Base-by-base conservation (phyloP, 1,139 yeast genomes). In the Candida tropicalis region DNA sequence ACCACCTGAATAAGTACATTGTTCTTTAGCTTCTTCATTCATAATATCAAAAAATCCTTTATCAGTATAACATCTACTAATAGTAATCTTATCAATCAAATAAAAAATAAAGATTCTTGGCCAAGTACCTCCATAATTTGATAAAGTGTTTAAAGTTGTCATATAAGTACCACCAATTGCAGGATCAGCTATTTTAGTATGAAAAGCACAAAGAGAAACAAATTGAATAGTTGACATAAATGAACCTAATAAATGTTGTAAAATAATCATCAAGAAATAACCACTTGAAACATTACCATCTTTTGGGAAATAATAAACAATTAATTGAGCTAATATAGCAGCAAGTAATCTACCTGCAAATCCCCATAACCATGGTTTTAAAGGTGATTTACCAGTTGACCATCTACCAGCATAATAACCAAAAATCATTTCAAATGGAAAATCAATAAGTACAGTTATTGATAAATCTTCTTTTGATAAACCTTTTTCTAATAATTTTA, bases 71-170 rank as follows among this genome's bases (percentile, higher is more conserved):
- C 98, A 91, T 25, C 71, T 61, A 1, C 90, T 80, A 3, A 65
- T 55, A 0, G 97, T 87, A 50, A 90, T 79, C 53, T 74, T 77
- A 63, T 91, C 98, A 46, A 95, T 93, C 60, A 90, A 73, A 49
- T 75, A 79, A 55, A 90, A 76, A 5, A 91, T 83, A 38, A 93
- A 70, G 20, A 89, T 70, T 46, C 91, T 76, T 0, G 99, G 99
- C 99, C 99, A 95, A 22, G 95, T 95, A 4, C 99, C 99, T 27
- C 99, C 99, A 45, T 91, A 76, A 59, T 93, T 93, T 28, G 95
- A 84, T 40, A 93, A 72, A 0, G 99, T 93, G 64, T 95, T 95
- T 45, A 93, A 71, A 1, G 96, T 84, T 0, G 99, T 93, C 98
- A 95, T 93, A 63, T 93, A 93, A 0, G 99, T 95, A 1, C 99